A percentile compares a stretch with the other conserved stretches of the same genome.
Conservation (phyloP, 2,329 filamentous ascomycete species). For the Nigrospora sphaerica region DNA sequence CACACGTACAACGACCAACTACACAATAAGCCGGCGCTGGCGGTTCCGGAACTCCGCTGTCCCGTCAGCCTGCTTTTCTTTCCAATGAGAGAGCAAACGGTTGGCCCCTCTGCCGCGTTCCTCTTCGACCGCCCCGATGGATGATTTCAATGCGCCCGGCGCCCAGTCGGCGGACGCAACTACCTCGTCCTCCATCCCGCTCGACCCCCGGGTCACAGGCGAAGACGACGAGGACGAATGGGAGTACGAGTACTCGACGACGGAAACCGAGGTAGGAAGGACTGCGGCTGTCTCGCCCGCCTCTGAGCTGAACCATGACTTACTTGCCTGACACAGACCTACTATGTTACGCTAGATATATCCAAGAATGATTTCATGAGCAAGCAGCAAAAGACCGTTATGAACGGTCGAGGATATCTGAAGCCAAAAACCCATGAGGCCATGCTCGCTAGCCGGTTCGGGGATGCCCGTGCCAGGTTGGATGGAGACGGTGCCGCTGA, state of each 20-base stretch:
- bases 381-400: conserved; percentile 29
- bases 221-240: conserved; percentile 48
- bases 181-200: neutral
- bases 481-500: neutral
- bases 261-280: conserved; percentile 50
- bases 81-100: too few species aligned
- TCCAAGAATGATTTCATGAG: conserved; percentile 52
- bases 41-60: too few species aligned
- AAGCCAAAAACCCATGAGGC: conserved; percentile 26
- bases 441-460: conserved; percentile 8
- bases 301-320: neutral
- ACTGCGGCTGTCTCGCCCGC: neutral
- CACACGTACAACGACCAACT: too few species aligned
- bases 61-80: too few species aligned
- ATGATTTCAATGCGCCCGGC: neutral
- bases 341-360: conserved; percentile 57
- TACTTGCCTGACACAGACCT: conserved; percentile 38
- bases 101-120: too few species aligned
- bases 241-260: conserved; percentile 61
- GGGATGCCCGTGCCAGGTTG: neutral
- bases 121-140: conserved; percentile 4
- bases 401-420: conserved; percentile 37
- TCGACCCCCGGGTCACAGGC: neutral
- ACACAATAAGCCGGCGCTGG: too few species aligned
- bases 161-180: conserved; percentile 1